phyloP scores from a whole-genome alignment of 208 protist genomes.

The Naegleria fowleri region DNA sequence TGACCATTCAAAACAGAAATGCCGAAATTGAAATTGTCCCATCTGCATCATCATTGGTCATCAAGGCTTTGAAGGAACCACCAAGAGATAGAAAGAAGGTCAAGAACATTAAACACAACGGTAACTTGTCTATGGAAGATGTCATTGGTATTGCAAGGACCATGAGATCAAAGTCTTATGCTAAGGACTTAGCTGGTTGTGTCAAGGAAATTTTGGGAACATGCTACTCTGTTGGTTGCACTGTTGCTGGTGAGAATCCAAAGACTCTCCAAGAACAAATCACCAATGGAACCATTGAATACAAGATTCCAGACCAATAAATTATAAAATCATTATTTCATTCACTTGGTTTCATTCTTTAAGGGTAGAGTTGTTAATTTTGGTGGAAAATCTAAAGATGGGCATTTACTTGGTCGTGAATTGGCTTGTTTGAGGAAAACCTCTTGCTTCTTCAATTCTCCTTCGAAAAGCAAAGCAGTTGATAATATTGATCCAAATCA shows the following conservation, averaged over 20 bases:
- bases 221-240: slow-evolving; percentile 94
- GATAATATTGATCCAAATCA: no score
- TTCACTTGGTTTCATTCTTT: no score
- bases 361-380: no score
- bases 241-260: slow-evolving; percentile 88
- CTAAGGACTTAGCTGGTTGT: slow-evolving; percentile 82
- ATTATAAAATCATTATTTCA: neutral
- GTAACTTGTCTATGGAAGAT: slow-evolving; percentile 94
- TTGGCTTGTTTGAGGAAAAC: no score
- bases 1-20: slow-evolving; percentile 97
- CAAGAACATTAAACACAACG: slow-evolving; percentile 98
- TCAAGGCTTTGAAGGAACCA: slow-evolving; percentile 98
- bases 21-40: slow-evolving; percentile 92
- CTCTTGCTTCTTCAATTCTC: no score
- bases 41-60: slow-evolving; percentile 86
- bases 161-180: slow-evolving; percentile 87
- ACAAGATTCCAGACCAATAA: neutral
- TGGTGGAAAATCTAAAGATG: no score
- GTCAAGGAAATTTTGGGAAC: slow-evolving; percentile 99
- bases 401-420: no score
- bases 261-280: slow-evolving; percentile 85
- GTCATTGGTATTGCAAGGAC: slow-evolving; percentile 93
- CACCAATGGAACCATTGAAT: slow-evolving; percentile 79
- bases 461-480: no score
- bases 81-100: slow-evolving; percentile 98